Conservation (phyloP, 257 asterid species). For the Petunia secreta region DNA sequence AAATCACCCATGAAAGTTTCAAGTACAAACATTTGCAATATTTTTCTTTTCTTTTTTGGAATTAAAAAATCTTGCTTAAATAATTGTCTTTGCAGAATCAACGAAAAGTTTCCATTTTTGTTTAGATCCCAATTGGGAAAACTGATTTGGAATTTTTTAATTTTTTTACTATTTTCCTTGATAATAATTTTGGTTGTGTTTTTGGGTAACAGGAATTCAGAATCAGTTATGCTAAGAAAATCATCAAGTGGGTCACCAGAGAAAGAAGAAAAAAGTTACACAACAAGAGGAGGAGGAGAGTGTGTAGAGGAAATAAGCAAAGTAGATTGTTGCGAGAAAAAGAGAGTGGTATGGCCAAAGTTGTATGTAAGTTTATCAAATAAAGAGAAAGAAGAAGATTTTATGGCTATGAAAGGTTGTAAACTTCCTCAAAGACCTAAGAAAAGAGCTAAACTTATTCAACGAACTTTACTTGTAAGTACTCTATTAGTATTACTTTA, state of each 20-base stretch:
- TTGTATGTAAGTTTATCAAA: constrained; percentile 32
- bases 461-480: constrained; percentile 55
- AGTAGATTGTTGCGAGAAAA: constrained; percentile 1
- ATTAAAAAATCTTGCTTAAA: background rate
- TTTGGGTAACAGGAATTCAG: constrained; percentile 38
- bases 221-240: constrained; percentile 28
- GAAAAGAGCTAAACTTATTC: constrained; percentile 51
- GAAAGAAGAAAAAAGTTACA: constrained; percentile 45
- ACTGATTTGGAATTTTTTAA: too few relatives aligned
- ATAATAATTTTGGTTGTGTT: background rate
- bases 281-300: constrained; percentile 31
- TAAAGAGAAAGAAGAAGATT: constrained; percentile 56
- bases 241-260: constrained; percentile 33
- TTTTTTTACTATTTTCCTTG: background rate
- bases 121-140: too few relatives aligned
- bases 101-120: too few relatives aligned
- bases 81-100: background rate
- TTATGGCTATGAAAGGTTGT: constrained; percentile 59
- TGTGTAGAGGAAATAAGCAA: constrained; percentile 26
- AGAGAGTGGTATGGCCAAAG: constrained; percentile 41
- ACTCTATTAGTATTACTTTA: background rate
- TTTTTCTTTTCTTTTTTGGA: too few relatives aligned
- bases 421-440: constrained; percentile 55
- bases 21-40: background rate
- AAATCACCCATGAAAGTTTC: background rate